phyloP scores from a whole-genome alignment of 208 protist genomes.

The Naegleria fowleri region DNA sequence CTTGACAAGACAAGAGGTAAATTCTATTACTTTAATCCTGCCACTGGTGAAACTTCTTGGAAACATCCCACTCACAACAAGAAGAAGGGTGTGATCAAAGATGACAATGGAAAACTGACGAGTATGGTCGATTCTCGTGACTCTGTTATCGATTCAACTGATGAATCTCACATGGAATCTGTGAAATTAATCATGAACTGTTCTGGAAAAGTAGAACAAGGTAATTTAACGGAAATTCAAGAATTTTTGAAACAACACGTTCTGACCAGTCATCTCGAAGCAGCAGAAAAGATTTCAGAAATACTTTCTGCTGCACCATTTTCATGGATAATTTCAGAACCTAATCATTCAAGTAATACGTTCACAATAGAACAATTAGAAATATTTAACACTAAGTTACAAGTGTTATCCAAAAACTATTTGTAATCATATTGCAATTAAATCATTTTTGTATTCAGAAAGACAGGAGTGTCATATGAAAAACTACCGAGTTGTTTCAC shows the following conservation, averaged over 20 bases:
- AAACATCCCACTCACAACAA: background rate
- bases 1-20: background rate
- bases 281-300: background rate
- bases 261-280: background rate
- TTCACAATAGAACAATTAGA: background rate
- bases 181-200: background rate
- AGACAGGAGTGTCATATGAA: too few relatives aligned
- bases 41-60: background rate
- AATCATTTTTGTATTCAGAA: too few relatives aligned
- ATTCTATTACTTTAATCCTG: background rate
- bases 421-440: background rate
- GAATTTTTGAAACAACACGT: background rate
- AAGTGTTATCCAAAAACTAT: background rate
- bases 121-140: too few relatives aligned
- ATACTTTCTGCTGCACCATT: background rate
- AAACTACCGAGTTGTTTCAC: too few relatives aligned
- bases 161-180: background rate
- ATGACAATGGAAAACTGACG: background rate
- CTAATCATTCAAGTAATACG: background rate
- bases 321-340: background rate
- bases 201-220: background rate
- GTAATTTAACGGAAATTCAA: background rate
- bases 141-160: background rate
- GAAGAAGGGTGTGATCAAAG: background rate
- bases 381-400: background rate